phyloP scores from a whole-genome alignment of 345 rosid genomes.

The Bruguiera sexangula region DNA sequence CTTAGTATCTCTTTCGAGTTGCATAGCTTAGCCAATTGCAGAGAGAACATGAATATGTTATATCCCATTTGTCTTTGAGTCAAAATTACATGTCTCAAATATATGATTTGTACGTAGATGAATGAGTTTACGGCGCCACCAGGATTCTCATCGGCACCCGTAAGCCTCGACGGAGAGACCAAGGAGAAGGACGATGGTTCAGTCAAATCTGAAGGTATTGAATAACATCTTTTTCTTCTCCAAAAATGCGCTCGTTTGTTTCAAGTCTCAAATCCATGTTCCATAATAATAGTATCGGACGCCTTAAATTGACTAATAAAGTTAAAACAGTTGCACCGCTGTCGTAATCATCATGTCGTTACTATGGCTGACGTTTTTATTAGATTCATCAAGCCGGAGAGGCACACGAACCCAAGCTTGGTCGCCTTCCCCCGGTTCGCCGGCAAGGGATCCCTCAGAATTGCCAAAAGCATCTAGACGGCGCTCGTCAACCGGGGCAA shows the following conservation, averaged over 20 bases:
- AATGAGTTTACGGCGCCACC: slow-evolving; percentile 46
- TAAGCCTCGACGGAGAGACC: slow-evolving; percentile 19
- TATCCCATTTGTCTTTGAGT: neutral
- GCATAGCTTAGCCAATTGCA: too few relatives aligned
- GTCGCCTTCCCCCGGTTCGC: slow-evolving; percentile 2
- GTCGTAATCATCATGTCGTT: neutral
- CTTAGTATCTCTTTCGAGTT: too few relatives aligned
- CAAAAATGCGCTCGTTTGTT: too few relatives aligned
- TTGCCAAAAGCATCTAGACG: slow-evolving; percentile 46
- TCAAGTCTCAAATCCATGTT: too few relatives aligned
- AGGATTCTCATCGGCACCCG: slow-evolving; percentile 31
- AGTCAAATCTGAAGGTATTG: slow-evolving; percentile 46
- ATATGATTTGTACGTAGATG: slow-evolving; percentile 43
- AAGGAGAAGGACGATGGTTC: slow-evolving; percentile 35
- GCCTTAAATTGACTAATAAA: too few relatives aligned
- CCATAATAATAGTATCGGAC: too few relatives aligned
- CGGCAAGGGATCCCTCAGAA: slow-evolving; percentile 26
- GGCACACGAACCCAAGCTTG: slow-evolving; percentile 1
- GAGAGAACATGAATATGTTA: too few relatives aligned
- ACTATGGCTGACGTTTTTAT: too few relatives aligned
- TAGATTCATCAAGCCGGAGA: slow-evolving; percentile 15
- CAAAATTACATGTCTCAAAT: neutral
- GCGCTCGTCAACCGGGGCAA: slow-evolving; percentile 21
- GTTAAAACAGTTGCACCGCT: too few relatives aligned
- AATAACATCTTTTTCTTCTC: too few relatives aligned